Conservation (phyloP, 495 filamentous ascomycete genomes). For the Parathielavia appendiculata region DNA sequence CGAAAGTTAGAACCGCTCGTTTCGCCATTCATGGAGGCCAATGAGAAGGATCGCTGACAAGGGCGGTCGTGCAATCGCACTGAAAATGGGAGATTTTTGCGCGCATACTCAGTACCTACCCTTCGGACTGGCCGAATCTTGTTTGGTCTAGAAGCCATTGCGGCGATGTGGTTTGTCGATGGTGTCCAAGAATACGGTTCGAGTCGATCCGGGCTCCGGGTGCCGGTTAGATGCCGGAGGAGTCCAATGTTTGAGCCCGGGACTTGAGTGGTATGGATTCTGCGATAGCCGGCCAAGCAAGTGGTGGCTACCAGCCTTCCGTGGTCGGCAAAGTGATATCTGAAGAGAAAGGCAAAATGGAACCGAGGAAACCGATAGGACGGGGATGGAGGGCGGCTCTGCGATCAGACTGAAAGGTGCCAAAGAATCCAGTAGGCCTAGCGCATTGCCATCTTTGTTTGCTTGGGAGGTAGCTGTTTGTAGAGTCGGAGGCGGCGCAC, state of each 20-base stretch:
- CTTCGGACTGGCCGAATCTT: slow-evolving; percentile 26
- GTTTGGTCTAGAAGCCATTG: slow-evolving; percentile 26
- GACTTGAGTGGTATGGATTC: no score
- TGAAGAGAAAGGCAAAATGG: no score
- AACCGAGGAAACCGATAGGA: no score
- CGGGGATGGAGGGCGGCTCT: background rate
- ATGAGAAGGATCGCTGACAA: background rate
- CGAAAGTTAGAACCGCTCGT: background rate
- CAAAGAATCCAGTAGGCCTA: background rate
- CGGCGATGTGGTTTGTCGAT: background rate
- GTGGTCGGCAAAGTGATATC: background rate
- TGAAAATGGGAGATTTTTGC: background rate
- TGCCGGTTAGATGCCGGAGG: background rate
- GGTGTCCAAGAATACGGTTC: background rate
- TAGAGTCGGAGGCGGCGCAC: background rate
- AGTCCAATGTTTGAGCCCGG: no score
- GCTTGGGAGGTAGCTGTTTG: background rate
- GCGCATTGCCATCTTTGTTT: slow-evolving; percentile 9
- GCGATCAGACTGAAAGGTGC: background rate
- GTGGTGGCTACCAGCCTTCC: background rate
- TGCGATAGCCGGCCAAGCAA: no score
- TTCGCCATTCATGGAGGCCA: background rate
- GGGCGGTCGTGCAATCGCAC: background rate
- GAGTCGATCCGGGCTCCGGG: background rate
- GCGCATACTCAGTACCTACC: slow-evolving; percentile 12